Conservation (phyloP, 2,329 filamentous ascomycete species). For the Curvularia lunata region DNA sequence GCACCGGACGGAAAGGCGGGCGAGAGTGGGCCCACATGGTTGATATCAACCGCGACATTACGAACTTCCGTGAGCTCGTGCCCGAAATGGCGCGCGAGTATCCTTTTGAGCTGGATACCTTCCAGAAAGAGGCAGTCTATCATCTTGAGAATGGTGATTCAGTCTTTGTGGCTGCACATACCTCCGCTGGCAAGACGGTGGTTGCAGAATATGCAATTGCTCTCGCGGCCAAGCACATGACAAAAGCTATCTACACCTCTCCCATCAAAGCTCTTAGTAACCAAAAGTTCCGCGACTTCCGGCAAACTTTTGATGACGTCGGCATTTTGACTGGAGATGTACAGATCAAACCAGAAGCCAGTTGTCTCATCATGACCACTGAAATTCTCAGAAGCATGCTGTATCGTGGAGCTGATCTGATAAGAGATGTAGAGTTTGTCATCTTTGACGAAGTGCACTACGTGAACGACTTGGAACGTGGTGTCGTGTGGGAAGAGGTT, state of each 20-base stretch:
- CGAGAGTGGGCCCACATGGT: constrained; percentile 99
- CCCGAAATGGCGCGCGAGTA: constrained; percentile 96
- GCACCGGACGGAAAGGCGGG: constrained; percentile 74
- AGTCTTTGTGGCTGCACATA: constrained; percentile 97
- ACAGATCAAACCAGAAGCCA: constrained; percentile 96
- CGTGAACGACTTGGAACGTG: constrained; percentile 93
- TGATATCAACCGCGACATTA: constrained; percentile 88
- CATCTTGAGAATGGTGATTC: constrained; percentile 96
- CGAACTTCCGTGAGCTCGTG: constrained; percentile 92
- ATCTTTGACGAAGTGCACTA: constrained; percentile 99
- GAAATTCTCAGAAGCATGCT: constrained; percentile 98
- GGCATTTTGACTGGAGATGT: constrained; percentile 97
- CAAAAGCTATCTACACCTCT: constrained; percentile 98
- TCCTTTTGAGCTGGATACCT: constrained; percentile 96
- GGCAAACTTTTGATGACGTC: constrained; percentile 88
- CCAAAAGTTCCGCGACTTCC: constrained; percentile 97
- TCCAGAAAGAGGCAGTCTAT: constrained; percentile 98
- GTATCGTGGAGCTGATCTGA: constrained; percentile 92
- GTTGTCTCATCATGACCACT: constrained; percentile 98
- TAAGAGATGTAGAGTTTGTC: constrained; percentile 96
- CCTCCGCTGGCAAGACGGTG: constrained; percentile 96
- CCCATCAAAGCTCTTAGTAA: constrained; percentile 98
- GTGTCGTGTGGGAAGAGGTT: constrained; percentile 99
- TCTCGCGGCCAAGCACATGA: constrained; percentile 97
- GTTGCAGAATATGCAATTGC: constrained; percentile 98